Evolutionary conservation across 2,329 filamentous ascomycete species (phyloP), one percentile per base, ranked within the genome.

Genomic region (Rutstroemia sp.): DNA sequence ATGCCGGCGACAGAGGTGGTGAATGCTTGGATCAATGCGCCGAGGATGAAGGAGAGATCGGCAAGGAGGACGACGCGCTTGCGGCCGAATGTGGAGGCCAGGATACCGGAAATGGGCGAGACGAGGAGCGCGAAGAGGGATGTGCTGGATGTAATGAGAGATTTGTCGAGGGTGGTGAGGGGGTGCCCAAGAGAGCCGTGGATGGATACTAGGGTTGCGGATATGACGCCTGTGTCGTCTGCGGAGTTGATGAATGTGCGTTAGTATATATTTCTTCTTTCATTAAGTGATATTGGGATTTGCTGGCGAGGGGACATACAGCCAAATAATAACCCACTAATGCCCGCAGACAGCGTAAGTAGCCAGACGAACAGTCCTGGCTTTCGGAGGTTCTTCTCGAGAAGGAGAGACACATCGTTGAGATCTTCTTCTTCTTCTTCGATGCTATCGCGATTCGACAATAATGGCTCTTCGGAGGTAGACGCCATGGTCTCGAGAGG

Each of bases 131-230:
- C 86, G 59, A 85, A 79, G 49, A 88, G 77, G 4, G 83, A 81
- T 5, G 86, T 88, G 21, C 79, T 80, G n/a, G 83, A 85, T 3
- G 86, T 88, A 65, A 87, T 85, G 61, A 88, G 74, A 6, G 85
- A 87, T 69, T 85, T 88, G 70, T 87, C 83, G 65, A 85, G 71
- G 0, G 82, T 80, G 1, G 78, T 83, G 25, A 87, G 75, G 8
- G 75, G 70, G 48, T 78, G 79, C 56, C 73, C 69, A 34, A 87
- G 79, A 8, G 82, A 80, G 2, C 73, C 75, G 51, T 78, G 79
- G 61, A 87, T 79, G 2, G 83, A 85, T 47, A 88, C 80, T 38
- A 88, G 75, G 1, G 83, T 86, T 2, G 83, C 81, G 34, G 83
- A 87, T 56, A 88, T 86, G 16, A 87, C 85, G 49, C 85, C 67